phyloP scores from a whole-genome alignment of 1,139 yeast genomes.

The Suzukiozyma palmioleophila region DNA sequence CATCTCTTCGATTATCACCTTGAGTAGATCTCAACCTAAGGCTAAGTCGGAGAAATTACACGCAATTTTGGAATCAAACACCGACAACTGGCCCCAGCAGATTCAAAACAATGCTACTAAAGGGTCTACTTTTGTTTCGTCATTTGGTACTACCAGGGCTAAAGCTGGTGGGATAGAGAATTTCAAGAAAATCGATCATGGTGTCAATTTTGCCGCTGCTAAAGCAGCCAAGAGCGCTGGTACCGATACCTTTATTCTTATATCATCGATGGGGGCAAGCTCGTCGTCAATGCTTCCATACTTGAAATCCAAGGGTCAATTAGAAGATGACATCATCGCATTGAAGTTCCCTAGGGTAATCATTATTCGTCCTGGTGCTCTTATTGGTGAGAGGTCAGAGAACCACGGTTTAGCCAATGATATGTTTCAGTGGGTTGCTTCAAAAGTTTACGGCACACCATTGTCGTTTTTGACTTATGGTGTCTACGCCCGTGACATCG shows the following conservation, averaged over 20 bases:
- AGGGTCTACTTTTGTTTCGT: constrained; percentile 41
- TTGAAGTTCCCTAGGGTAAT: constrained; percentile 63
- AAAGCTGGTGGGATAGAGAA: constrained; percentile 66
- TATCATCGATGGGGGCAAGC: constrained; percentile 60
- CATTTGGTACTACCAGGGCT: constrained; percentile 72
- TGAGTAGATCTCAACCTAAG: constrained; percentile 39
- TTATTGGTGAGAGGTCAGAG: constrained; percentile 56
- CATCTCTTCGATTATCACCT: constrained; percentile 34
- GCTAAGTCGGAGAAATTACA: constrained; percentile 18
- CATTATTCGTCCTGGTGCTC: constrained; percentile 66
- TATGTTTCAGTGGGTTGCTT: constrained; percentile 25
- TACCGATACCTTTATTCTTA: constrained; percentile 56
- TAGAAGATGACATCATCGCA: constrained; percentile 55
- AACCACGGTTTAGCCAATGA: constrained; percentile 33
- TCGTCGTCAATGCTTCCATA: constrained; percentile 53
- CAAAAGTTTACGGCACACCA: constrained; percentile 27
- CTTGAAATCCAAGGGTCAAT: constrained; percentile 55
- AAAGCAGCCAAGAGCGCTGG: constrained; percentile 67
- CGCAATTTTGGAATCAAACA: constrained; percentile 32
- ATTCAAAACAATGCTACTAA: constrained; percentile 12
- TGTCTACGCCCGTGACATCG: constrained; percentile 47
- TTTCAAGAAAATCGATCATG: constrained; percentile 67
- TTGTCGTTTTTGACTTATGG: constrained; percentile 32
- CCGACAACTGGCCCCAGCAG: constrained; percentile 36
- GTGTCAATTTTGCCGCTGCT: constrained; percentile 60